Conservation (phyloP, 2,329 filamentous ascomycete genomes). For the Tolypocladium sp. region DNA sequence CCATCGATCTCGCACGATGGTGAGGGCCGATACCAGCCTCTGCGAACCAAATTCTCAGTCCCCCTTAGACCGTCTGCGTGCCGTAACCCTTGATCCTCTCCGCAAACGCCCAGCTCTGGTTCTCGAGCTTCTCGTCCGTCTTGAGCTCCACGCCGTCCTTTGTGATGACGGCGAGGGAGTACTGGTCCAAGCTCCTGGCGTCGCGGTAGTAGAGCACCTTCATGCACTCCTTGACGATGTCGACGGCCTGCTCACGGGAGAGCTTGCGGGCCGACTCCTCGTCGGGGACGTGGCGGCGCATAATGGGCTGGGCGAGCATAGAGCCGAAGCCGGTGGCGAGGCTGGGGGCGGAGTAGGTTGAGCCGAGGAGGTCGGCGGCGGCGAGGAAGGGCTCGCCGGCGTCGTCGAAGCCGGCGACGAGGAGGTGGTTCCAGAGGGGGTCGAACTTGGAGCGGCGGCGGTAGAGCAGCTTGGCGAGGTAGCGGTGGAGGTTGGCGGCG, state of each 20-base stretch:
- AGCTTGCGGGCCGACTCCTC: constrained; percentile 68
- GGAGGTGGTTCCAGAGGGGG: constrained; percentile 91
- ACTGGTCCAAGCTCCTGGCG: constrained; percentile 82
- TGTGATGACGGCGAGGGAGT: constrained; percentile 84
- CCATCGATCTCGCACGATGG: neutral
- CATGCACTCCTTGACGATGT: constrained; percentile 85
- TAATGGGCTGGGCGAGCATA: constrained; percentile 85
- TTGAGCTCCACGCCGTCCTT: constrained; percentile 81
- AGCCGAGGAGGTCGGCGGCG: constrained; percentile 83
- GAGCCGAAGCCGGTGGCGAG: constrained; percentile 90
- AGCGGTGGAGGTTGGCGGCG: constrained; percentile 92
- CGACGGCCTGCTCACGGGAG: constrained; percentile 67
- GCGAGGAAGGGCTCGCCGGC: constrained; percentile 79
- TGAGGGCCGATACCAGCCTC: neutral
- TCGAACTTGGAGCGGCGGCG: constrained; percentile 91
- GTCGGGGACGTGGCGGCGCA: constrained; percentile 75
- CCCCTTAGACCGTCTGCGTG: constrained; percentile 57
- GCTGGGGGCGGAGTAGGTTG: constrained; percentile 79
- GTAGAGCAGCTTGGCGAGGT: constrained; percentile 94
- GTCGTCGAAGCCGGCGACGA: constrained; percentile 82
- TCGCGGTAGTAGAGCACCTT: constrained; percentile 98
- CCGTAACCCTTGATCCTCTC: constrained; percentile 93
- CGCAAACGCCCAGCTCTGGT: constrained; percentile 97
- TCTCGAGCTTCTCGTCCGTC: constrained; percentile 80
- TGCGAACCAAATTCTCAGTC: neutral